A percentile compares a stretch with the other conserved stretches of the same genome.
Evolutionary conservation across 208 protist species (phyloP).

Genomic region (Acanthamoeba castellanii): DNA sequence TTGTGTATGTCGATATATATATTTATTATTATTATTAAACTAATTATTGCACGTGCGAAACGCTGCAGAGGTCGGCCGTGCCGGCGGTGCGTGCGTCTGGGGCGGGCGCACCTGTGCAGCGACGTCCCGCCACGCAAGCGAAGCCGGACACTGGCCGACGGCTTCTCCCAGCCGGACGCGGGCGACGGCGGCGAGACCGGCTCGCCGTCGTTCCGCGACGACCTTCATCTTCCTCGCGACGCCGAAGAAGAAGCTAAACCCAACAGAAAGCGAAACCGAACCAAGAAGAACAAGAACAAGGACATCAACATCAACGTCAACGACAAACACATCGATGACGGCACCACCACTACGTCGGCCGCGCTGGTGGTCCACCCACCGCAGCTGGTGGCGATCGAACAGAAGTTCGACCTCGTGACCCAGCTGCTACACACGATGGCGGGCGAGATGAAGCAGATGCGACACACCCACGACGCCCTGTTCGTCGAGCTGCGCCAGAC

Average conservation of each 20-base stretch:
- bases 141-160: neutral
- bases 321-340: neutral
- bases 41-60: neutral
- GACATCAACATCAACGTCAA: neutral
- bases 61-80: constrained; percentile 9
- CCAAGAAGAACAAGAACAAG: neutral
- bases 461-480: neutral
- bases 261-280: neutral
- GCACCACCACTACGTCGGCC: neutral
- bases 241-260: neutral
- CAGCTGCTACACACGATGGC: neutral
- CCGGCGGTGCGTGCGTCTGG: neutral
- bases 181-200: neutral
- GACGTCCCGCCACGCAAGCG: neutral
- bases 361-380: neutral
- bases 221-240: neutral
- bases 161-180: too few relatives aligned
- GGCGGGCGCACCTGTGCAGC: neutral
- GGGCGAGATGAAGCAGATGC: neutral
- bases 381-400: neutral
- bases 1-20: neutral
- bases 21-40: neutral
- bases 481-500: neutral
- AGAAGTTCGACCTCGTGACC: neutral
- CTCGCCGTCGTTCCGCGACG: too few relatives aligned